Base-by-base conservation (phyloP, 1,284 basidiomycete genomes). In the Farysia itapuensis region DNA sequence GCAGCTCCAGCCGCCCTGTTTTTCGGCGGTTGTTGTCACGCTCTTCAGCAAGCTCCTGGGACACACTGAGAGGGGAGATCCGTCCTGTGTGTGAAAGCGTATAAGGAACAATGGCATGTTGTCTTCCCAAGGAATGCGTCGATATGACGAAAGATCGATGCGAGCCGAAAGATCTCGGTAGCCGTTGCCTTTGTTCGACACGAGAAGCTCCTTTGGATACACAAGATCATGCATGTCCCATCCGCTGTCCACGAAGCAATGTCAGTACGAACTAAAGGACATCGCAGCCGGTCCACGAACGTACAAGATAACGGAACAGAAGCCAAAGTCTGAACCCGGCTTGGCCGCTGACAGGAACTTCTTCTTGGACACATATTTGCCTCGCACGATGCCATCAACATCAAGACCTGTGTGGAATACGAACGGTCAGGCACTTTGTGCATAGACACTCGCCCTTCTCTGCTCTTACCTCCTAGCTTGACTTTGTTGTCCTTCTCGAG, bases 91-190 rank as follows among this genome's bases (percentile, higher is more conserved):
- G 39, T 88, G 74, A 80, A 95, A 97, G 4, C 87, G 87, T 25
- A 94, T 82, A 4, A 98, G 81, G 81, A 97, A 97, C 79, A 97
- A 90, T 0, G 93, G 89, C 2, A 92, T 84, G 60, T 93, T 83
- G 68, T 87, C 81, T 77, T 97, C 92, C 91, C 91, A 96, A 46
- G 90, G 88, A 41, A 96, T 86, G 15, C 89, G 83, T 14, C 94
- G 85, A 74, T 71, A 75, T 0, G 88, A 89, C 0, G 86, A 84
- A 15, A 94, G 81, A 74, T 96, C 92, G 52, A 95, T 87, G 34
- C 81, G 78, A 9, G 91, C 92, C 21, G 88, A 79, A 22, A 98
- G 78, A 74, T 98, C 93, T 14, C 86, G 84, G 77, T 92, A 97
- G 0, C 94, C 94, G 68, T 96, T 97, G 19, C 82, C 82, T 67